A percentile compares a stretch with the other conserved stretches of the same genome.
Evolutionary conservation across 352 stramenopile genomes (phyloP).

Genomic region (Phytophthora sp.): DNA sequence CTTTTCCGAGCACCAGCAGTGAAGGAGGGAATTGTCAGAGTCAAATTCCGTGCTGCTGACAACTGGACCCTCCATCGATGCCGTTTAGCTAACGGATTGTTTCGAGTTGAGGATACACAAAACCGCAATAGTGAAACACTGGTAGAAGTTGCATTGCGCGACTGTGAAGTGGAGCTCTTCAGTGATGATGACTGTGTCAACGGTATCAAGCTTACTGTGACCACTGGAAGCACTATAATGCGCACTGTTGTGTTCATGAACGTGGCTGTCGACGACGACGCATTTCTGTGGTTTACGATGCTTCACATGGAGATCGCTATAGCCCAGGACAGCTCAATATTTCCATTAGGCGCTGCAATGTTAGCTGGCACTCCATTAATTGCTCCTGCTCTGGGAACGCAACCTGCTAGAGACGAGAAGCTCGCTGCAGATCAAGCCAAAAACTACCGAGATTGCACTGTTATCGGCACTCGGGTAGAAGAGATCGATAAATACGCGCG

Average conservation of each 20-base stretch:
- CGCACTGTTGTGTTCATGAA: slow-evolving; percentile 51
- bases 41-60: slow-evolving; percentile 46
- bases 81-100: slow-evolving; percentile 40
- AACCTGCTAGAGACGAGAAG: slow-evolving; percentile 40
- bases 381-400: slow-evolving; percentile 12
- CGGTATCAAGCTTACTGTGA: slow-evolving; percentile 51
- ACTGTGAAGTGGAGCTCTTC: slow-evolving; percentile 54
- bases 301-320: slow-evolving; percentile 59
- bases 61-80: slow-evolving; percentile 44
- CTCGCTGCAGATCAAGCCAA: slow-evolving; percentile 26
- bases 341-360: slow-evolving; percentile 32
- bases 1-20: slow-evolving; percentile 54
- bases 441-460: slow-evolving; percentile 40
- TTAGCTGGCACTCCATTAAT: slow-evolving; percentile 28
- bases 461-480: slow-evolving; percentile 36
- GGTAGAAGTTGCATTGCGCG: slow-evolving; percentile 48
- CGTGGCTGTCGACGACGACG: slow-evolving; percentile 45
- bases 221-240: background rate
- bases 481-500: slow-evolving; percentile 51
- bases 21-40: slow-evolving; percentile 40
- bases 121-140: slow-evolving; percentile 8
- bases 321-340: slow-evolving; percentile 46
- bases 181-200: slow-evolving; percentile 50
- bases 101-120: slow-evolving; percentile 32
- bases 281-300: slow-evolving; percentile 63